A percentile compares a stretch with the other conserved stretches of the same genome.
phyloP scores from a whole-genome alignment of 139 green algal genomes.

The Chlamydomonas sp. region DNA sequence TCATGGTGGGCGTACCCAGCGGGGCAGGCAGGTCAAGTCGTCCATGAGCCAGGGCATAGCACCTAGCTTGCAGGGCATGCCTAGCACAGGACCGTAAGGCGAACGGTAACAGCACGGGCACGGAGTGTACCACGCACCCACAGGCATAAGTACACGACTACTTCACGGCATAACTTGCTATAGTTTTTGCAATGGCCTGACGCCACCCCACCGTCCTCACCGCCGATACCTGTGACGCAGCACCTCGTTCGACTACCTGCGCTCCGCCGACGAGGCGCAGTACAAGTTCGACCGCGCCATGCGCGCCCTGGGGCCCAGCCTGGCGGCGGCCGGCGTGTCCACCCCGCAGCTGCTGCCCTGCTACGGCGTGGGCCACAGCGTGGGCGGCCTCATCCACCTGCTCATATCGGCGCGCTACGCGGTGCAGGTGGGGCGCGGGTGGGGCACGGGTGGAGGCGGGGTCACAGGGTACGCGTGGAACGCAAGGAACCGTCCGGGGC shows the following conservation, averaged over 20 bases:
- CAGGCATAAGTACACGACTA: too few species aligned
- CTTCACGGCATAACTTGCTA: too few species aligned
- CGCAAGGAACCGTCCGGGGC: too few species aligned
- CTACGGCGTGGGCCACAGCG: constrained; percentile 91
- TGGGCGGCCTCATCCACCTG: constrained; percentile 87
- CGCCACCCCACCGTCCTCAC: neutral
- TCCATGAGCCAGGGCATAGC: too few species aligned
- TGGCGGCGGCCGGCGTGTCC: constrained; percentile 5
- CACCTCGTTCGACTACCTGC: constrained; percentile 91
- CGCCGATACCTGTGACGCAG: neutral
- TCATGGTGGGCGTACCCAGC: too few species aligned
- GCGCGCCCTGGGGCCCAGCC: constrained; percentile 56
- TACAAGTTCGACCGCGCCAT: constrained; percentile 86
- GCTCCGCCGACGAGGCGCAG: constrained; percentile 88
- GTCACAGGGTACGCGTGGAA: too few species aligned
- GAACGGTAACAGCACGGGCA: too few species aligned
- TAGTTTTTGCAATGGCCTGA: neutral
- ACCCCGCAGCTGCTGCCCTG: constrained; percentile 62
- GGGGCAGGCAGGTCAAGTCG: too few species aligned
- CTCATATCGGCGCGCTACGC: constrained; percentile 88
- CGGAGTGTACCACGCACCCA: too few species aligned
- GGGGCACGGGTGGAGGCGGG: neutral
- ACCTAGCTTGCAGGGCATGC: too few species aligned
- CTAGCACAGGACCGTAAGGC: too few species aligned
- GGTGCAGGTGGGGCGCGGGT: constrained; percentile 31